Percentiles rank a stretch among this genome's conserved stretches.
These are phyloP conservation scores for Leucoagaricus sp. DNA, from an alignment of 1,284 basidiomycete genomes.

Conservation along the genomic window DNA sequence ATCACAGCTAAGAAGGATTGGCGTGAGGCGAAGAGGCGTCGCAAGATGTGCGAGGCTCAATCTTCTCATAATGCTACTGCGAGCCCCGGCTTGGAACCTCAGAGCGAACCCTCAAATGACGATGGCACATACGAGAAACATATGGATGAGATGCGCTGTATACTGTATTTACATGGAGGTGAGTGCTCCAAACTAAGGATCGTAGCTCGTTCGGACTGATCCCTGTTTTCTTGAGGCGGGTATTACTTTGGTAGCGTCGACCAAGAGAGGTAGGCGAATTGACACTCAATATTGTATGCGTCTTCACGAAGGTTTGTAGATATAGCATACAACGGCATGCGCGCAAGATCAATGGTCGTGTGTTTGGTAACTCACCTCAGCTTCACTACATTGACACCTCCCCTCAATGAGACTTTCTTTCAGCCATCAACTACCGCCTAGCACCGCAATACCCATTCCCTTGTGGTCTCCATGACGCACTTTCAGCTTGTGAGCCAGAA, in stretches of 20 bases:
- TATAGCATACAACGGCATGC: slow-evolving; percentile 87
- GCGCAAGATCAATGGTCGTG: slow-evolving; percentile 87
- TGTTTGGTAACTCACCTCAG: slow-evolving; percentile 62
- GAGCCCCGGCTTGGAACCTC: neutral
- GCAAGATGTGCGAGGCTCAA: slow-evolving; percentile 48
- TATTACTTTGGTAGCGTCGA: slow-evolving; percentile 84
- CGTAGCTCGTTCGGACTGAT: neutral
- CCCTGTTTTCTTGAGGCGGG: slow-evolving; percentile 48
- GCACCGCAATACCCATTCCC: slow-evolving; percentile 97
- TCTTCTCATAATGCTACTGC: slow-evolving; percentile 16
- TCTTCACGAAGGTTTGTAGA: slow-evolving; percentile 33
- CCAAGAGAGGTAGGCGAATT: slow-evolving; percentile 59
- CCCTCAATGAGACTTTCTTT: slow-evolving; percentile 16
- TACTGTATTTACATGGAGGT: slow-evolving; percentile 86
- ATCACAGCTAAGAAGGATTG: slow-evolving; percentile 78
- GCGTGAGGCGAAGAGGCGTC: slow-evolving; percentile 56
- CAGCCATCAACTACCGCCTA: slow-evolving; percentile 88
- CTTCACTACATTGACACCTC: neutral
- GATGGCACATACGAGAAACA: slow-evolving; percentile 55
- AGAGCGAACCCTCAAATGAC: slow-evolving; percentile 22
- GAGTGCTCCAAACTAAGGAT: neutral
- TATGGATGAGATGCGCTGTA: slow-evolving; percentile 86
- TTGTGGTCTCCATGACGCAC: slow-evolving; percentile 86
- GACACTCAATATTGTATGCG: neutral
- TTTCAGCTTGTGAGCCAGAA: slow-evolving; percentile 72